phyloP scores from a whole-genome alignment of 1,284 basidiomycete species.

The Wallemia ichthyophaga region DNA sequence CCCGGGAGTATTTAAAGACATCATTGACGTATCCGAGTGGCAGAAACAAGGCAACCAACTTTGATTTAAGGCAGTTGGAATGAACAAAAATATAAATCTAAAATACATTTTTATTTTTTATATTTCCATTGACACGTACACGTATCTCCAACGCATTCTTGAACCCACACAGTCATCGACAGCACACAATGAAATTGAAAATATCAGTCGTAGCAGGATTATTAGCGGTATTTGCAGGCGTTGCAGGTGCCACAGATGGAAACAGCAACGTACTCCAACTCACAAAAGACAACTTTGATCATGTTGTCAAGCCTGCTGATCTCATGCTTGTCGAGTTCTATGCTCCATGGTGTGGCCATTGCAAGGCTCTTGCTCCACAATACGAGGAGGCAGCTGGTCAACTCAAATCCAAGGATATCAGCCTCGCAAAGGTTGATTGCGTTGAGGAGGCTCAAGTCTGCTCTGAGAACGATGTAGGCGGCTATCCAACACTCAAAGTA shows the following conservation, averaged over 20 bases:
- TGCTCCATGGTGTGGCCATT: slow-evolving; percentile 41
- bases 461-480: slow-evolving; percentile 49
- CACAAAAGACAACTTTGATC: slow-evolving; percentile 37
- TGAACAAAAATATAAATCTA: background rate
- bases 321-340: slow-evolving; percentile 88
- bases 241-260: slow-evolving; percentile 21
- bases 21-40: slow-evolving; percentile 30
- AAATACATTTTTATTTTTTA: background rate
- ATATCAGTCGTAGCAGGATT: background rate
- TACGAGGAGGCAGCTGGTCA: slow-evolving; percentile 86
- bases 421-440: slow-evolving; percentile 46
- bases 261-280: slow-evolving; percentile 56
- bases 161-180: background rate
- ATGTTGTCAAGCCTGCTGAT: slow-evolving; percentile 33
- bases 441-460: slow-evolving; percentile 67
- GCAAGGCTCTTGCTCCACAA: slow-evolving; percentile 35
- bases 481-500: slow-evolving; percentile 82
- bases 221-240: background rate
- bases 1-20: slow-evolving; percentile 26
- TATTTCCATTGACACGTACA: too few relatives aligned
- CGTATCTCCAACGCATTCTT: background rate
- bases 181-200: background rate
- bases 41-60: slow-evolving; percentile 30
- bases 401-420: slow-evolving; percentile 59
- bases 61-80: slow-evolving; percentile 18